A percentile compares a stretch with the other conserved stretches of the same genome.
Conservation (phyloP, 2,329 filamentous ascomycete species). For the Botryotinia narcissicola region DNA sequence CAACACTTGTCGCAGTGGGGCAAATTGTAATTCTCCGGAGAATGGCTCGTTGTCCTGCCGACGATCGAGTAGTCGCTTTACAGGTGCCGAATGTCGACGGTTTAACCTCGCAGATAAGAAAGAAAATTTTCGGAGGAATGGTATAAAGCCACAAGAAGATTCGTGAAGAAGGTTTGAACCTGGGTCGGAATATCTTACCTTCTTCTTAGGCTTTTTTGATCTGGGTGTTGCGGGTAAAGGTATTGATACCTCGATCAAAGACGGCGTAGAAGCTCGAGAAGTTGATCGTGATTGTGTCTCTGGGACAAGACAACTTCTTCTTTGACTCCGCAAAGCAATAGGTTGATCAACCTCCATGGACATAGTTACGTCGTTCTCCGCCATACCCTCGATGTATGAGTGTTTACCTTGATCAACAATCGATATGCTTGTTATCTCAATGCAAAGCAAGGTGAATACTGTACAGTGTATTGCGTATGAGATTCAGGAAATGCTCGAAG, state of each 20-base stretch:
- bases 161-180: constrained; percentile 42
- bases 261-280: constrained; percentile 24
- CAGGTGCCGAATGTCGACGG: constrained; percentile 49
- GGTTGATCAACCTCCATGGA: constrained; percentile 46
- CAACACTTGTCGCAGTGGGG: constrained; percentile 53
- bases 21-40: constrained; percentile 46
- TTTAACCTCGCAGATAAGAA: constrained; percentile 43
- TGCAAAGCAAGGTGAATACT: background rate
- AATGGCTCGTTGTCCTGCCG: constrained; percentile 31
- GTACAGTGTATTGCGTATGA: background rate
- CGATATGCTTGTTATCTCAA: background rate
- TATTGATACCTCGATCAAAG: constrained; percentile 33
- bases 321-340: constrained; percentile 54
- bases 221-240: constrained; percentile 34
- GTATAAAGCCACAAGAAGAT: constrained; percentile 54
- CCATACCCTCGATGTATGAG: background rate
- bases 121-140: constrained; percentile 54
- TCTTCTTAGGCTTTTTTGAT: constrained; percentile 43
- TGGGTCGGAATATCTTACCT: constrained; percentile 60
- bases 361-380: constrained; percentile 32
- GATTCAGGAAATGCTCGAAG: background rate
- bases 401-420: background rate
- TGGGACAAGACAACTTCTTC: constrained; percentile 44
- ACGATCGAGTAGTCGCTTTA: constrained; percentile 28
- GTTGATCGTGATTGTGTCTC: constrained; percentile 24